phyloP scores from a whole-genome alignment of 495 filamentous ascomycete species.

The Neurospora sp. region DNA sequence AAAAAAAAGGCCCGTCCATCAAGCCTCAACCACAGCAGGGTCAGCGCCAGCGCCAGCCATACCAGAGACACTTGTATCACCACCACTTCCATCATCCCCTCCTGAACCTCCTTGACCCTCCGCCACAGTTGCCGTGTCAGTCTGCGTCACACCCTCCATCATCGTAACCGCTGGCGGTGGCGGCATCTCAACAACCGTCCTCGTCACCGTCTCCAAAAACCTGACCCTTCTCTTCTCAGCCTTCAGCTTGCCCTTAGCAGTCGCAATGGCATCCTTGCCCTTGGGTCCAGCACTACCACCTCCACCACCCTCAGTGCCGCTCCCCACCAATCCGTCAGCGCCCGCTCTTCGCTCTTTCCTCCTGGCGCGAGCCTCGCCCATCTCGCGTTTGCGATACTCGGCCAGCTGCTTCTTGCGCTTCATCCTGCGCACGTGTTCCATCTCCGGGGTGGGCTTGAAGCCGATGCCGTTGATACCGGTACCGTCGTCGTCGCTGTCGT shows the following conservation, averaged over 20 bases:
- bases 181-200: slow-evolving; percentile 2
- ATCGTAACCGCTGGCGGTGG: not conserved
- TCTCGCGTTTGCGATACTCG: slow-evolving; percentile 75
- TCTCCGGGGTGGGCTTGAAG: slow-evolving; percentile 76
- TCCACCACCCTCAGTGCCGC: not conserved
- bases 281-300: not conserved
- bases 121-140: not conserved
- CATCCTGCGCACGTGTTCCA: slow-evolving; percentile 65
- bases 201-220: slow-evolving; percentile 22
- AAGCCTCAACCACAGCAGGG: not conserved
- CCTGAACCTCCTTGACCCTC: not conserved
- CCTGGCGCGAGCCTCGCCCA: slow-evolving; percentile 68
- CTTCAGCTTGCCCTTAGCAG: slow-evolving; percentile 9
- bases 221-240: slow-evolving; percentile 19
- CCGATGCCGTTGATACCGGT: slow-evolving; percentile 84
- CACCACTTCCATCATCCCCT: not conserved
- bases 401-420: slow-evolving; percentile 71
- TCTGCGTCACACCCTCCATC: not conserved
- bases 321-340: not conserved
- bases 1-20: not conserved
- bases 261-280: not conserved
- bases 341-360: slow-evolving; percentile 54
- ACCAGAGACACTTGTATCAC: not conserved
- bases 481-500: slow-evolving; percentile 65
- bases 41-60: not conserved